Base-by-base conservation (phyloP, 192 early-diverging fungal species). In the Backusella sp. region DNA sequence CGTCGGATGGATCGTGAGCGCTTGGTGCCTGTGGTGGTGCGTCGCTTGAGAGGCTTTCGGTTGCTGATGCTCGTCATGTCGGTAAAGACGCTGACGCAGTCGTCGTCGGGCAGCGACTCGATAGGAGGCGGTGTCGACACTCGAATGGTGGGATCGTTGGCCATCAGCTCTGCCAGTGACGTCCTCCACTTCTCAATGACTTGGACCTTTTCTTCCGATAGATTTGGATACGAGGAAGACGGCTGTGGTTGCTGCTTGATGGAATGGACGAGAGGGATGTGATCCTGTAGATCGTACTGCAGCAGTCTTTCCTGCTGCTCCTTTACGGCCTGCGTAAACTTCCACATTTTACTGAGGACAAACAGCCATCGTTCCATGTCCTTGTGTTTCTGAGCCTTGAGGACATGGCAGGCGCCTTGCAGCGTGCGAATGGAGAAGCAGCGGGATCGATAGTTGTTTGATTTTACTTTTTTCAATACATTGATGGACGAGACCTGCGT, bases 361-460 rank as follows among this genome's bases (percentile, higher is more conserved):
- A 83, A 83, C 21, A 83, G 67, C 82, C 82, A 83, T 15, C 78
- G 44, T 17, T 83, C 82, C n/a, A 83, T 37, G 41, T 83, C 82
- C 23, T 79, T 83, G 56, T 83, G 70, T 52, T 83, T 83, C 9
- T 73, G 68, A 17, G 82, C 82, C 49, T 83, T 83, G 28, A 83
- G 44, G 11, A 83, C 35, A 21, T 79, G 74, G 30, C 68, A 71
- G 23, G 73, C n/a, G 8, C 56, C 75, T 65, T 79, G 53, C 53
- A 62, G 41, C 9, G 82, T 76, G 7, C 78, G 77, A 17, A 83
- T 76, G 32, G 78, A 83, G 36, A 83, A 83, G 30, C 73, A 74
- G 2, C 66, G 66, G 1, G 73, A 67, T 32, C n/a, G 8, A 46
- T 23, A 46, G 17, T 49, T 66, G 21, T 23, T 41, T 14, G 68